Evolutionary conservation across 345 rosid genomes (phyloP).

Genomic region (Draba incana): DNA sequence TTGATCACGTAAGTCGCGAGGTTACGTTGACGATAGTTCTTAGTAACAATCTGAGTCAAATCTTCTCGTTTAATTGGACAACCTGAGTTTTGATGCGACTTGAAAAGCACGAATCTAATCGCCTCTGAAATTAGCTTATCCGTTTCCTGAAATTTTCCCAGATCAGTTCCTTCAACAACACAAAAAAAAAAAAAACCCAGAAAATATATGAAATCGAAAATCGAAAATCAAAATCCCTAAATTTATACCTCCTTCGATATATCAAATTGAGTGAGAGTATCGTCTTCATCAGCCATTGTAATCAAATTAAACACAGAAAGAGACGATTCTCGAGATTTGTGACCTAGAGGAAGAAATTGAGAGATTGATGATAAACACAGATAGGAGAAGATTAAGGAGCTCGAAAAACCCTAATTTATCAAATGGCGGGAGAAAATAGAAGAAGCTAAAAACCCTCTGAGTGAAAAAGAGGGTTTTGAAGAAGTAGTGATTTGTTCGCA

Average conservation of each 20-base stretch:
- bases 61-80: slow-evolving; percentile 91
- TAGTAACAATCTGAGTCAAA: slow-evolving; percentile 79
- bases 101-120: slow-evolving; percentile 77
- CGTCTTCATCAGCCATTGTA: slow-evolving; percentile 45
- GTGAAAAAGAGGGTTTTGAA: neutral
- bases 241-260: slow-evolving; percentile 66
- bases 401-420: slow-evolving; percentile 18
- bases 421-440: slow-evolving; percentile 21
- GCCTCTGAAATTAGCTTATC: slow-evolving; percentile 94
- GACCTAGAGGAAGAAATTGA: neutral
- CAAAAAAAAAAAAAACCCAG: neutral
- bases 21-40: slow-evolving; percentile 64
- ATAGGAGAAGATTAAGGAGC: neutral
- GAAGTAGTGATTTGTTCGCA: slow-evolving; percentile 17
- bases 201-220: neutral
- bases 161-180: neutral
- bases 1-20: slow-evolving; percentile 69
- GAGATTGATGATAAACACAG: neutral
- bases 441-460: slow-evolving; percentile 8
- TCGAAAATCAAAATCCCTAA: neutral
- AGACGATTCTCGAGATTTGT: neutral
- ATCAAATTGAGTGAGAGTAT: slow-evolving; percentile 60
- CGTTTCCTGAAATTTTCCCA: slow-evolving; percentile 50
- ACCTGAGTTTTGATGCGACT: slow-evolving; percentile 75
- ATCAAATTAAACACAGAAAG: too few species aligned